Evolutionary conservation across 2,329 filamentous ascomycete genomes (phyloP).

Genomic region (Hypoxylon sp.): DNA sequence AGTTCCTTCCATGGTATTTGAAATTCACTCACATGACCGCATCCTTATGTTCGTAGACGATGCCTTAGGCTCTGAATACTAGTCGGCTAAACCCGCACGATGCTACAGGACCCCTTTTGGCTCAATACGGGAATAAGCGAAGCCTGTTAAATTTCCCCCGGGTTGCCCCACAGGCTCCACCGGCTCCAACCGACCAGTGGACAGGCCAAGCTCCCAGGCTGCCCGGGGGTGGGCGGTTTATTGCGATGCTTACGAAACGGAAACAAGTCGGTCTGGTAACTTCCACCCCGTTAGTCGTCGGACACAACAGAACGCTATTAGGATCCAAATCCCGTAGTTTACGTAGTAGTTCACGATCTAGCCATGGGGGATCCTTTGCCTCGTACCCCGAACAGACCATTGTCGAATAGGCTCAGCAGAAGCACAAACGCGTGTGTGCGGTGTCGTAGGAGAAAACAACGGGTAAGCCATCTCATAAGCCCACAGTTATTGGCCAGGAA

Average conservation of each 20-base stretch:
- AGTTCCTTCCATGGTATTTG: not conserved
- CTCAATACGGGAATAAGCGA: constrained; percentile 2
- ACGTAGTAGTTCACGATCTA: constrained; percentile 10
- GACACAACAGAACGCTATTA: not conserved
- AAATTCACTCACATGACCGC: not conserved
- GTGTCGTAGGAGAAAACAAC: constrained; percentile 41
- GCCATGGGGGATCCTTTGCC: constrained; percentile 30
- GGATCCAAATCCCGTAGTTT: constrained; percentile 1
- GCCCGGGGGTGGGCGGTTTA: not conserved
- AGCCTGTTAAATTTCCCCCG: not conserved
- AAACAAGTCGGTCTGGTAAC: not conserved
- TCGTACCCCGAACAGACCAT: constrained; percentile 24
- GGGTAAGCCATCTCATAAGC: constrained; percentile 23
- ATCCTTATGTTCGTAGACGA: constrained; percentile 7
- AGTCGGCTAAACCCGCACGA: constrained; percentile 10
- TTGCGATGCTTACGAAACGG: constrained; percentile 8
- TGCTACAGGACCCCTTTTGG: constrained; percentile 5
- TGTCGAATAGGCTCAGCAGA: constrained; percentile 31
- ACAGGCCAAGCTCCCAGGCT: not conserved
- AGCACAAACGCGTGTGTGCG: constrained; percentile 39
- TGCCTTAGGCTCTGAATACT: constrained; percentile 1
- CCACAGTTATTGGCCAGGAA: not conserved
- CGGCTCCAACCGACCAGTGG: constrained; percentile 7
- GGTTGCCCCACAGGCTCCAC: constrained; percentile 1
- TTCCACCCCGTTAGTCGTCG: constrained; percentile 9